A percentile compares a stretch with the other conserved stretches of the same genome.
These are phyloP conservation scores for Guyanaporus albipodus DNA, from an alignment of 768 basidiomycete species.

Conservation along the genomic window DNA sequence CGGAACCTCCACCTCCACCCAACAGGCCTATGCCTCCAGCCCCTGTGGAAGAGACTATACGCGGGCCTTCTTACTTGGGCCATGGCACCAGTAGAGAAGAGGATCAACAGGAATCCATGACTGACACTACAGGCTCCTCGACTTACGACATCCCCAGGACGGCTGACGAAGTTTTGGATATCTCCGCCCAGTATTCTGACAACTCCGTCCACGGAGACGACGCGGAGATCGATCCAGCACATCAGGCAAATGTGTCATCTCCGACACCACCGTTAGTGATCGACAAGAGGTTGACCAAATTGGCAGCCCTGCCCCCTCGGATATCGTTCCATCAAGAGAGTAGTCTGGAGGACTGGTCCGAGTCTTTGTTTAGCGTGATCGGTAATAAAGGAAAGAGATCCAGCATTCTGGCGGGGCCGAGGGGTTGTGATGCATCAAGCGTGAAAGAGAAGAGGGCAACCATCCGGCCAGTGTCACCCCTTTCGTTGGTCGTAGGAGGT, in stretches of 20 bases:
- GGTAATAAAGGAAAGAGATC: slow-evolving; percentile 27
- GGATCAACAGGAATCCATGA: neutral
- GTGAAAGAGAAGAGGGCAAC: slow-evolving; percentile 16
- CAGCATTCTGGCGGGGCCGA: slow-evolving; percentile 2
- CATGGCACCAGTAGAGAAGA: neutral
- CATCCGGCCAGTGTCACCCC: slow-evolving; percentile 13
- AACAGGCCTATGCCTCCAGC: slow-evolving; percentile 17
- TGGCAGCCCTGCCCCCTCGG: slow-evolving; percentile 42
- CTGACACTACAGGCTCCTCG: neutral
- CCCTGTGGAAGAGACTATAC: slow-evolving; percentile 2
- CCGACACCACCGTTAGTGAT: slow-evolving; percentile 33
- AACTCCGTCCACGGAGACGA: slow-evolving; percentile 1
- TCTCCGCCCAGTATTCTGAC: slow-evolving; percentile 21
- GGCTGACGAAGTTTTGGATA: slow-evolving; percentile 28
- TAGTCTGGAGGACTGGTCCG: slow-evolving; percentile 52
- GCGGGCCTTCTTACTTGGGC: slow-evolving; percentile 7
- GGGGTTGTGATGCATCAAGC: neutral
- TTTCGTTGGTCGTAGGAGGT: neutral
- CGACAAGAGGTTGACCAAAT: slow-evolving; percentile 19
- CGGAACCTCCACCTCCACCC: slow-evolving; percentile 7
- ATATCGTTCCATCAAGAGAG: slow-evolving; percentile 49
- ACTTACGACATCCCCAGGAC: slow-evolving; percentile 18
- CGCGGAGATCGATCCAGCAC: slow-evolving; percentile 6
- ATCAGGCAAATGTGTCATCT: slow-evolving; percentile 6
- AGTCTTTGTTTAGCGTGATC: slow-evolving; percentile 51